A percentile compares a stretch with the other conserved stretches of the same genome.
phyloP scores from a whole-genome alignment of 2,329 filamentous ascomycete genomes.

The Daldinia sp. region DNA sequence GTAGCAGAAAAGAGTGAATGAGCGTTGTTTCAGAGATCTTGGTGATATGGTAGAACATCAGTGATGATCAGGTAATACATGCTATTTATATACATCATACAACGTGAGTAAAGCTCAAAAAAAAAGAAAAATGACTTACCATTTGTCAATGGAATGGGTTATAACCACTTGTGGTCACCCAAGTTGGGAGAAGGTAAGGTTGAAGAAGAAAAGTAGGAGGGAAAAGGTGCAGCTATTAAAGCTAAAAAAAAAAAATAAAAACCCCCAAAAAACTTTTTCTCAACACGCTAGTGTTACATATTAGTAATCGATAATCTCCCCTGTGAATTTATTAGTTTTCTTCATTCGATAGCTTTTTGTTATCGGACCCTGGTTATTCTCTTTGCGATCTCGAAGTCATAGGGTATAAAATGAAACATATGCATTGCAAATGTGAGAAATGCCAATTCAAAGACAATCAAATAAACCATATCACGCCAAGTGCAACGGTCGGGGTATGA shows the following conservation, averaged over 20 bases:
- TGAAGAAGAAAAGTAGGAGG: constrained; percentile 6
- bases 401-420: neutral
- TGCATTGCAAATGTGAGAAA: neutral
- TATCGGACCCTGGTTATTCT: neutral
- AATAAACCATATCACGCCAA: constrained; percentile 9
- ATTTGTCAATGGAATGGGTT: neutral
- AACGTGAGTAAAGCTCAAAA: constrained; percentile 39
- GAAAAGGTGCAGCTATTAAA: neutral
- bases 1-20: constrained; percentile 29
- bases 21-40: constrained; percentile 71
- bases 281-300: constrained; percentile 5
- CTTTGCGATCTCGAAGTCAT: neutral
- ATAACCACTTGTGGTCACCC: neutral
- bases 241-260: neutral
- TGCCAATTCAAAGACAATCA: neutral
- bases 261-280: constrained; percentile 2
- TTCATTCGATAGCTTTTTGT: neutral
- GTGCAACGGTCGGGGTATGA: constrained; percentile 31
- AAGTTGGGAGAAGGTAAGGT: neutral
- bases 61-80: constrained; percentile 67
- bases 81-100: constrained; percentile 62
- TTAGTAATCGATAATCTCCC: constrained; percentile 17
- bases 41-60: constrained; percentile 69
- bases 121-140: constrained; percentile 32
- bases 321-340: neutral